Evolutionary conservation across 2,329 filamentous ascomycete genomes (phyloP).

Genomic region (Paracoccidioides lutzii): DNA sequence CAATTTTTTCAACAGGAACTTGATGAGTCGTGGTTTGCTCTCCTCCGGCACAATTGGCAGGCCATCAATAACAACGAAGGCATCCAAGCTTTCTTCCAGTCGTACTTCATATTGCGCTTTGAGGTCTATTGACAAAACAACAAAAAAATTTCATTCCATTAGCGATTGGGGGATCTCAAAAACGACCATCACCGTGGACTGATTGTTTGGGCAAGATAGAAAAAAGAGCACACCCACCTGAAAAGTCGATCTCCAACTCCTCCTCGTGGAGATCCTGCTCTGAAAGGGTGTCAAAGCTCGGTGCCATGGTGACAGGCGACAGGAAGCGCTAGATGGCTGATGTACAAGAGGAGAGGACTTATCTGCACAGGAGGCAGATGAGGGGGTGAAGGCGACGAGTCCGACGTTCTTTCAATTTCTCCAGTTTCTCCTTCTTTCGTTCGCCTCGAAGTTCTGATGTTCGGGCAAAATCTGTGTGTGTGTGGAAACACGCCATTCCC

Average conservation of each 20-base stretch:
- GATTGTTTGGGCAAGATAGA: slow-evolving; percentile 4
- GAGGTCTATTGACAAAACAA: slow-evolving; percentile 47
- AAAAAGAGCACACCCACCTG: slow-evolving; percentile 33
- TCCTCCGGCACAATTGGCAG: slow-evolving; percentile 80
- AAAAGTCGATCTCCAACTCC: slow-evolving; percentile 89
- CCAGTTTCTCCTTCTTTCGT: background rate
- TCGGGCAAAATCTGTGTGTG: slow-evolving; percentile 11
- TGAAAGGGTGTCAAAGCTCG: slow-evolving; percentile 81
- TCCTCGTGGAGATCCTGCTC: slow-evolving; percentile 85
- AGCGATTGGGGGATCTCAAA: slow-evolving; percentile 11
- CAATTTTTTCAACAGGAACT: slow-evolving; percentile 90
- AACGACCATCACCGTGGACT: slow-evolving; percentile 7
- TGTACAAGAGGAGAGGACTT: background rate
- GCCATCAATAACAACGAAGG: slow-evolving; percentile 92
- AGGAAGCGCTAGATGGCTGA: background rate
- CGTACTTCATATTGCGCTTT: slow-evolving; percentile 91
- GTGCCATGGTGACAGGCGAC: slow-evolving; percentile 62
- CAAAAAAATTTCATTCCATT: slow-evolving; percentile 15
- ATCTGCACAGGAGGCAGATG: background rate
- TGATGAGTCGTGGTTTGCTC: slow-evolving; percentile 85
- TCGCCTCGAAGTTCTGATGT: slow-evolving; percentile 7
- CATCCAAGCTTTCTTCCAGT: slow-evolving; percentile 88
- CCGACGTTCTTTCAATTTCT: background rate
- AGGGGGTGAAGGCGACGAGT: background rate
- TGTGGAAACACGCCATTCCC: slow-evolving; percentile 1